Percentiles rank a stretch among this genome's conserved stretches.
These are phyloP conservation scores for Apiospora marii DNA, from an alignment of 2,329 filamentous ascomycete species.

Conservation along the genomic window DNA sequence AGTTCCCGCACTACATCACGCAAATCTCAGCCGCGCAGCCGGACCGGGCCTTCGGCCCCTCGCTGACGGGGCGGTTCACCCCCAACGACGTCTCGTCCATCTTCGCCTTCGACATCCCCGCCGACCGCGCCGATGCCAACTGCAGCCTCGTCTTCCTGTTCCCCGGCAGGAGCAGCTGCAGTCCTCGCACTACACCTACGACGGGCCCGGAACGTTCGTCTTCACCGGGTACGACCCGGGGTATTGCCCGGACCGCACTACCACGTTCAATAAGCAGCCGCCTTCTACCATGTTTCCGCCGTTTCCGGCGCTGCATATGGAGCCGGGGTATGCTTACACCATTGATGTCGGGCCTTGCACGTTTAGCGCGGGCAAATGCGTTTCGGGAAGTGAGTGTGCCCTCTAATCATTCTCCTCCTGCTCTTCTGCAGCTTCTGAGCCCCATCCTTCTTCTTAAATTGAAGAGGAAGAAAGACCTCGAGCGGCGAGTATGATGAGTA, in stretches of 20 bases:
- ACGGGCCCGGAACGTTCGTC: slow-evolving; percentile 46
- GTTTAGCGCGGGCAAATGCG: slow-evolving; percentile 39
- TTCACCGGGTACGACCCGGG: slow-evolving; percentile 42
- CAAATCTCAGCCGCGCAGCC: slow-evolving; percentile 44
- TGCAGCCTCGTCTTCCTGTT: slow-evolving; percentile 58
- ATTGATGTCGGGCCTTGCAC: slow-evolving; percentile 44
- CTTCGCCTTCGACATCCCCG: slow-evolving; percentile 56
- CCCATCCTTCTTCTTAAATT: too few relatives aligned
- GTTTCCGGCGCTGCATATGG: slow-evolving; percentile 43
- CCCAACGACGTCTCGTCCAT: slow-evolving; percentile 45
- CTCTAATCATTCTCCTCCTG: not conserved
- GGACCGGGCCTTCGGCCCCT: slow-evolving; percentile 47
- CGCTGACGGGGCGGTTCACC: slow-evolving; percentile 49
- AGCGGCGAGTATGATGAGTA: not conserved
- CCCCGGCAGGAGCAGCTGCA: slow-evolving; percentile 42
- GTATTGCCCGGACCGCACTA: slow-evolving; percentile 39
- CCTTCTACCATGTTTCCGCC: slow-evolving; percentile 36
- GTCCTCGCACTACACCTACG: slow-evolving; percentile 45
- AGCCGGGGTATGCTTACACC: slow-evolving; percentile 43
- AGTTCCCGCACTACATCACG: slow-evolving; percentile 44
- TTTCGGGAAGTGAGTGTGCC: slow-evolving; percentile 38
- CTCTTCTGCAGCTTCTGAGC: not conserved
- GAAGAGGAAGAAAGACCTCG: not conserved
- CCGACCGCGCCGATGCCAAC: slow-evolving; percentile 47
- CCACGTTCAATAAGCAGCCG: slow-evolving; percentile 43